Conservation (phyloP, 345 rosid species). For the Corymbia maculata region DNA sequence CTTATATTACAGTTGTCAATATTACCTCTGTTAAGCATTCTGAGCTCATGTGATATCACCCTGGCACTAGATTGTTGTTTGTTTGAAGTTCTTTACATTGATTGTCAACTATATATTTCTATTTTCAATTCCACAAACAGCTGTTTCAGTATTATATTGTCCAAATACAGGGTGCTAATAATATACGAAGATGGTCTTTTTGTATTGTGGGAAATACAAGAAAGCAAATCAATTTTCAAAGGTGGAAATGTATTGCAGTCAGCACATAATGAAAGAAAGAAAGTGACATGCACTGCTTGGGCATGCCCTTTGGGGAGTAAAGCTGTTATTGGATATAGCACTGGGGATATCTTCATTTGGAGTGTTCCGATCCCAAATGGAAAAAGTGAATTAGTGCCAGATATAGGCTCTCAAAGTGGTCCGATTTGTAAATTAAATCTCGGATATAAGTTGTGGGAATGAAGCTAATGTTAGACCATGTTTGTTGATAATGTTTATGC, state of each 20-base stretch:
- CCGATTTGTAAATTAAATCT: constrained; percentile 69
- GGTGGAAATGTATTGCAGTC: constrained; percentile 51
- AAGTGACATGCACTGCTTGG: constrained; percentile 88
- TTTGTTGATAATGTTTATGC: too few species aligned
- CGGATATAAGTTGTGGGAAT: constrained; percentile 65
- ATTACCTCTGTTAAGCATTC: background rate
- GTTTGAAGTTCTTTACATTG: background rate
- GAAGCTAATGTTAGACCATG: too few species aligned
- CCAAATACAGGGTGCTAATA: constrained; percentile 53
- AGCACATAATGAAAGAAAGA: constrained; percentile 47
- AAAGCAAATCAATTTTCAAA: constrained; percentile 45
- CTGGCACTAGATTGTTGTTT: background rate
- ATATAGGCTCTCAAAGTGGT: constrained; percentile 21
- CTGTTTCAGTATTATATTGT: background rate
- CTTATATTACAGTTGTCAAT: background rate
- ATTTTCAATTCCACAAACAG: background rate
- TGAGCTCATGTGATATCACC: background rate
- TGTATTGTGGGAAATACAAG: constrained; percentile 66
- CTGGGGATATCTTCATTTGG: constrained; percentile 76
- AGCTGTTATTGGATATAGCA: constrained; percentile 74
- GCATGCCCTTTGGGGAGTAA: constrained; percentile 77
- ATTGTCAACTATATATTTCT: background rate
- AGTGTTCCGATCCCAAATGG: constrained; percentile 32
- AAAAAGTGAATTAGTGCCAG: constrained; percentile 25
- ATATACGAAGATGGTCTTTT: constrained; percentile 65